Evolutionary conservation across 345 rosid species (phyloP), one percentile per base, ranked within the genome.

Genomic region (Populus simonii): DNA sequence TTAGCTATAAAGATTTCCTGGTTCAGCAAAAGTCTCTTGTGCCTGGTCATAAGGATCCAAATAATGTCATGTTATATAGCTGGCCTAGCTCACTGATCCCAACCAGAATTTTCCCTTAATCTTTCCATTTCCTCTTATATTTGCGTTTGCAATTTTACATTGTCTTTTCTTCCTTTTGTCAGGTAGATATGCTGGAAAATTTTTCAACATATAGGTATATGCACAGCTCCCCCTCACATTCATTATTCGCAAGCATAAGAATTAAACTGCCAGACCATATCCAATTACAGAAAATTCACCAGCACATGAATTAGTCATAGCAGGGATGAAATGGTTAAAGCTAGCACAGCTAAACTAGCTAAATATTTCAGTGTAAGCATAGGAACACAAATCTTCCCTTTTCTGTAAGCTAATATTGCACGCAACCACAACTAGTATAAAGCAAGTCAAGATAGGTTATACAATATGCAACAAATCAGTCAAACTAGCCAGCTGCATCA

Each of bases 151-250:
- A 23, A 6, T 16, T 74, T 43, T 41, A 27, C 15, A 41, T 10
- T 36, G 29, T 43, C 39, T 57, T 63, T 57, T 16, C 76, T 73
- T 62, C 68, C 33, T 74, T 74, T 12, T 61, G 57, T 38, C 68
- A 63, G 15, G 59, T 15, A 63, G 57, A 38, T 23, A 75, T 45
- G 51, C n/a, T n/a, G 29, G 15, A 59, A 59, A 3, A 9, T 3
- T 8, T 53, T 23, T 59, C 65, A 23, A 59, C 4, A 59, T n/a
- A 11, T n/a, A 55, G 23, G 12, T 55, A 22, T 22, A 22, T 53
- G 61, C 2, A 3, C 23, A 20, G 59, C n/a, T 7, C 59, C 59
- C 59, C 22, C 62, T 22, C 25, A 55, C 27, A 55, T 55, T 55
- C 11, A 22, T 55, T 55, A 22, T 55, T 55, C 4, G 62, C 62